These are phyloP conservation scores for Leptoxyphium fumago DNA, from an alignment of 2,329 filamentous ascomycete species.

Conservation along the genomic window DNA sequence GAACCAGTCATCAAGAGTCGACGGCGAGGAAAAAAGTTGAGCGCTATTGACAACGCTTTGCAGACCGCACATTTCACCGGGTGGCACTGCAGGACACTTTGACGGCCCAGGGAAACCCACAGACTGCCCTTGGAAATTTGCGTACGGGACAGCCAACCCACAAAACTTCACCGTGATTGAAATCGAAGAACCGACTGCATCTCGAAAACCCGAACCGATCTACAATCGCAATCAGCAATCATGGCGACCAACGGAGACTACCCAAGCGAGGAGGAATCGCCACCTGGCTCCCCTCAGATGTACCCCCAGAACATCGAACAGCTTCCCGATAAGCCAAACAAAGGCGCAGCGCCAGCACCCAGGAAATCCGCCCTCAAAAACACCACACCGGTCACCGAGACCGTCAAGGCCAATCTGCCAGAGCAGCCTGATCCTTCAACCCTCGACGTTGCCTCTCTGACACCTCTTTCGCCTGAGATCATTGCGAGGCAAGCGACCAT, in stretches of 20 bases:
- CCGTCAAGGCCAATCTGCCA: conserved; percentile 52
- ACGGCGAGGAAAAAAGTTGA: background rate
- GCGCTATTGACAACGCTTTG: background rate
- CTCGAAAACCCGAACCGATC: background rate
- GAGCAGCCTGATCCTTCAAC: conserved; percentile 87
- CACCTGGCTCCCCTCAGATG: conserved; percentile 38
- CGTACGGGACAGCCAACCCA: background rate
- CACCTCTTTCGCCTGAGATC: conserved; percentile 84
- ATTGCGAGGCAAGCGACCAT: conserved; percentile 96
- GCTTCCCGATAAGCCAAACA: conserved; percentile 48
- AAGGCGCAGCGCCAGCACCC: conserved; percentile 41
- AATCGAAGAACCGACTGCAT: background rate
- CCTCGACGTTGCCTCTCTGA: conserved; percentile 67
- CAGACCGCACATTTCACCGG: background rate
- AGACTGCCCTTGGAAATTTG: background rate
- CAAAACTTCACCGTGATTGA: background rate
- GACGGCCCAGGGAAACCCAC: background rate
- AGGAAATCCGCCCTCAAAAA: conserved; percentile 73
- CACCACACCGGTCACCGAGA: conserved; percentile 38
- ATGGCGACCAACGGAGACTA: conserved; percentile 43
- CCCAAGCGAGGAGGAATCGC: conserved; percentile 35
- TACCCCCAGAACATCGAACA: conserved; percentile 48
- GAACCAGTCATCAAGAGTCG: background rate
- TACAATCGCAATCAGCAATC: conserved; percentile 20
- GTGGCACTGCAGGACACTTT: background rate